These are phyloP conservation scores for Trichoderma sp. DNA, from an alignment of 2,329 filamentous ascomycete genomes.

Conservation along the genomic window DNA sequence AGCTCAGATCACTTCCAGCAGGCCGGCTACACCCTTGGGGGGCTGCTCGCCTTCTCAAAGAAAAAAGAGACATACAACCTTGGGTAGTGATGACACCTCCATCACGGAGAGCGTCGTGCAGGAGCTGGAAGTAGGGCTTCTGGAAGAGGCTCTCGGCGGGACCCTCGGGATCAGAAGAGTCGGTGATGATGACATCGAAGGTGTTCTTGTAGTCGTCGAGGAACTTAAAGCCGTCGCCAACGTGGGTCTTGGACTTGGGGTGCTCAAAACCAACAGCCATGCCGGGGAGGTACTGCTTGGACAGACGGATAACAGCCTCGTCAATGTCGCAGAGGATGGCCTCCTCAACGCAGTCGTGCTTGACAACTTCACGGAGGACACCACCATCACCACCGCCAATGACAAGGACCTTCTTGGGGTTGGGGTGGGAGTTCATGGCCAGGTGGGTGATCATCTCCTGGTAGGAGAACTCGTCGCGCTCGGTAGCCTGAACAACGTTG, in stretches of 20 bases:
- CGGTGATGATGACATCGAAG: constrained; percentile 99
- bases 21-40: constrained; percentile 32
- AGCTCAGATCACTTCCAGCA: constrained; percentile 16
- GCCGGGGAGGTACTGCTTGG: constrained; percentile 93
- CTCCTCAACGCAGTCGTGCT: constrained; percentile 96
- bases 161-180: constrained; percentile 95
- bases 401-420: constrained; percentile 97
- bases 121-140: constrained; percentile 97
- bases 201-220: constrained; percentile 92
- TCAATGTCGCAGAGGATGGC: constrained; percentile 98
- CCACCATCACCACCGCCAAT: constrained; percentile 97
- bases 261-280: constrained; percentile 94
- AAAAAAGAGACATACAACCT: constrained; percentile 94
- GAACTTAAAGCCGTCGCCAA: constrained; percentile 99
- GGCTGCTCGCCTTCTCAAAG: constrained; percentile 41
- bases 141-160: constrained; percentile 96
- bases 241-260: constrained; percentile 87
- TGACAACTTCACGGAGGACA: constrained; percentile 96
- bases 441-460: constrained; percentile 99
- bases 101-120: constrained; percentile 83
- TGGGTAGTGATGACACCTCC: constrained; percentile 99
- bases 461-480: constrained; percentile 98
- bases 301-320: constrained; percentile 96
- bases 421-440: constrained; percentile 96
- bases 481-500: constrained; percentile 98